Evolutionary conservation across 2,329 filamentous ascomycete genomes (phyloP).

Genomic region (Calonectria pauciramosa): DNA sequence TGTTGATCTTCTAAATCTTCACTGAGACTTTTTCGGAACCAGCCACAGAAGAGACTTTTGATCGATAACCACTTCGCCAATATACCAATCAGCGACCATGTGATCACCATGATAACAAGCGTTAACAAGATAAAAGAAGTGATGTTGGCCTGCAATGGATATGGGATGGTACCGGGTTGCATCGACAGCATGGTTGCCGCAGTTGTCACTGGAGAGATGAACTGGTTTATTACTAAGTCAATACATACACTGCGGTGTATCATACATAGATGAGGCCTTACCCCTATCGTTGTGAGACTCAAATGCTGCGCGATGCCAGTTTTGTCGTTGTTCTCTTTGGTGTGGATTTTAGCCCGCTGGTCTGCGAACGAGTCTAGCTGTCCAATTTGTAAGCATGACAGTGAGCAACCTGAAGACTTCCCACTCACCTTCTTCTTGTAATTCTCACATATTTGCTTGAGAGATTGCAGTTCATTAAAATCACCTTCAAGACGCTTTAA

Average conservation of each 20-base stretch:
- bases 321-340: neutral
- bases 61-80: neutral
- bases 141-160: neutral
- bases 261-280: neutral
- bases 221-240: neutral
- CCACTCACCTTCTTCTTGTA: neutral
- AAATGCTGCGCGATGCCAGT: neutral
- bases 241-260: no score
- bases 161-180: neutral
- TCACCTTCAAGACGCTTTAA: neutral
- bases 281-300: neutral
- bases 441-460: neutral
- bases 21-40: neutral
- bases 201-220: neutral
- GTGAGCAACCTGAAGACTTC: neutral
- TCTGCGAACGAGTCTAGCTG: neutral
- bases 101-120: neutral
- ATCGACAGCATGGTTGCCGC: neutral
- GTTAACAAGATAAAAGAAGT: neutral
- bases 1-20: neutral
- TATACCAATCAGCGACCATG: no score
- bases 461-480: neutral
- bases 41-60: neutral
- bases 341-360: neutral
- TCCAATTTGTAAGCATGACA: neutral